A percentile compares a stretch with the other conserved stretches of the same genome.
Conservation (phyloP, 768 basidiomycete genomes). For the Exsudoporus frostii region DNA sequence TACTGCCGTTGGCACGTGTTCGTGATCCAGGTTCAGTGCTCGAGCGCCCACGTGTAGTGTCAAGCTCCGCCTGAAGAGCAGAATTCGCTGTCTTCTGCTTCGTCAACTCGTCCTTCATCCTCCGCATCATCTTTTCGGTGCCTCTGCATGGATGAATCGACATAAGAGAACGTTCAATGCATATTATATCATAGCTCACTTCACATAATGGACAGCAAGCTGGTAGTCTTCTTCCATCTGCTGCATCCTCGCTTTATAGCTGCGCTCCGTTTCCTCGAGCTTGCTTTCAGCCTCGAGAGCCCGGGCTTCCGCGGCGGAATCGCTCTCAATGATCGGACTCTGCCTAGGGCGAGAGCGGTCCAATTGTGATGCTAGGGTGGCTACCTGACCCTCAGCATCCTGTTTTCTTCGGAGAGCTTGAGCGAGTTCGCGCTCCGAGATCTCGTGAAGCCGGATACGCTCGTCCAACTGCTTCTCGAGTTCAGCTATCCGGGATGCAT, state of each 20-base stretch:
- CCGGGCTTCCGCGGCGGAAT: slow-evolving; percentile 40
- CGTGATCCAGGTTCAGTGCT: slow-evolving; percentile 49
- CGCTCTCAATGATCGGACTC: slow-evolving; percentile 45
- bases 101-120: slow-evolving; percentile 92
- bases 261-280: slow-evolving; percentile 73
- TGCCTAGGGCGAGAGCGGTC: slow-evolving; percentile 60
- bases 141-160: slow-evolving; percentile 50
- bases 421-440: slow-evolving; percentile 72
- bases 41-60: slow-evolving; percentile 60
- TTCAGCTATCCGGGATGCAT: slow-evolving; percentile 55
- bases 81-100: slow-evolving; percentile 85
- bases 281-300: slow-evolving; percentile 72
- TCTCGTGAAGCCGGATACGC: slow-evolving; percentile 66
- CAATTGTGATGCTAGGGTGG: slow-evolving; percentile 60
- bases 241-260: slow-evolving; percentile 74
- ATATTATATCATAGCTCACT: slow-evolving; percentile 51
- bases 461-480: slow-evolving; percentile 79
- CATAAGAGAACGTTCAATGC: slow-evolving; percentile 13
- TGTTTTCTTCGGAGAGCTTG: slow-evolving; percentile 62
- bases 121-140: slow-evolving; percentile 96
- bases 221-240: slow-evolving; percentile 96
- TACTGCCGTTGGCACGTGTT: slow-evolving; percentile 67
- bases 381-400: slow-evolving; percentile 71
- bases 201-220: slow-evolving; percentile 95
- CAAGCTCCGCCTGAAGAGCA: slow-evolving; percentile 81